phyloP scores from a whole-genome alignment of 2,329 filamentous ascomycete genomes.

The Ambrosiella beaveri region DNA sequence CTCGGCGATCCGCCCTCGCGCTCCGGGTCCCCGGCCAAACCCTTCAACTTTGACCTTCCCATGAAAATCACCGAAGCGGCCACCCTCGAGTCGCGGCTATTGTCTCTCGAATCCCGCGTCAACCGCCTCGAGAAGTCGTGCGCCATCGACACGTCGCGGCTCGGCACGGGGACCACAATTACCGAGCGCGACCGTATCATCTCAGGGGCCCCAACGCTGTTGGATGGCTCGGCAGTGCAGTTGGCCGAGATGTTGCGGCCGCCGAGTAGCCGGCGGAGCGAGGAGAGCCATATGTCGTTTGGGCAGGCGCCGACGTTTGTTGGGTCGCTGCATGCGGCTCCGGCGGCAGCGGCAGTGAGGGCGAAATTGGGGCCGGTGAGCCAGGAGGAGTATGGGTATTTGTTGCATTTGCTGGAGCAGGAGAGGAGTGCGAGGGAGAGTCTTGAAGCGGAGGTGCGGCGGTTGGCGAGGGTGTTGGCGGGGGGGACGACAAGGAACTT shows the following conservation, averaged over 20 bases:
- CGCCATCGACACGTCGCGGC: slow-evolving; percentile 27
- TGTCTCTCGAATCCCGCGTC: slow-evolving; percentile 33
- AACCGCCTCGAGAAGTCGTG: slow-evolving; percentile 35
- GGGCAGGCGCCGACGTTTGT: slow-evolving; percentile 30
- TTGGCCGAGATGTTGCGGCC: background rate
- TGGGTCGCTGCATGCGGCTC: slow-evolving; percentile 25
- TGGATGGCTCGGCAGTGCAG: background rate
- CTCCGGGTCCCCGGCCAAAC: slow-evolving; percentile 27
- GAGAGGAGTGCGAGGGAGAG: slow-evolving; percentile 38
- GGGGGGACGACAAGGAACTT: slow-evolving; percentile 18
- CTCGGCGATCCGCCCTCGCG: slow-evolving; percentile 14
- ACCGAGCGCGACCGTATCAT: background rate
- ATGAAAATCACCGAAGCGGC: slow-evolving; percentile 42
- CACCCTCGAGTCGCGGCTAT: slow-evolving; percentile 35
- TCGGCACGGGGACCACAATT: slow-evolving; percentile 7
- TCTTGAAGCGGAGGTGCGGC: slow-evolving; percentile 39
- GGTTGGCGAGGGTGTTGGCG: slow-evolving; percentile 33
- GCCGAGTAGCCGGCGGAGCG: slow-evolving; percentile 12
- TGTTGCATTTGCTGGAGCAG: slow-evolving; percentile 35
- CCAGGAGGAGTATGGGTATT: slow-evolving; percentile 30
- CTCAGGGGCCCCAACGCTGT: background rate
- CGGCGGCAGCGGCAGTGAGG: slow-evolving; percentile 15
- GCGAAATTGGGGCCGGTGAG: slow-evolving; percentile 17
- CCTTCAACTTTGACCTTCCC: slow-evolving; percentile 36
- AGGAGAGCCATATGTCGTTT: slow-evolving; percentile 27